Evolutionary conservation across 2,329 filamentous ascomycete species (phyloP).

Genomic region (Epichloe typhina): DNA sequence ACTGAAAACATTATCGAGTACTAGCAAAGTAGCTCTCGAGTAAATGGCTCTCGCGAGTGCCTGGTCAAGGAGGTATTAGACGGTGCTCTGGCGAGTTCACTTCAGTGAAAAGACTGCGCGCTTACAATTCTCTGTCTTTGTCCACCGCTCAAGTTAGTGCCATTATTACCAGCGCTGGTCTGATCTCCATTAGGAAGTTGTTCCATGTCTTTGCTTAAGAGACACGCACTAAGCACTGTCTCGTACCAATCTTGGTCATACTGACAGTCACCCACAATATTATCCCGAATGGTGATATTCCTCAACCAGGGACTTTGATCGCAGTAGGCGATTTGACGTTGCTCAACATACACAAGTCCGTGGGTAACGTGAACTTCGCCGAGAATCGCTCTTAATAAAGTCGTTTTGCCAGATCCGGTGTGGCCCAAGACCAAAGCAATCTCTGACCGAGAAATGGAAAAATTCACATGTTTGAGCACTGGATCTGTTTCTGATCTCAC

Average conservation of each 20-base stretch:
- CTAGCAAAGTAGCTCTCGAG: conserved; percentile 10
- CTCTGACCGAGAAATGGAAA: not conserved
- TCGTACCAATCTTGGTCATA: conserved; percentile 10
- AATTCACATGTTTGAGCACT: conserved; percentile 5
- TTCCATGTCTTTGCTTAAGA: conserved; percentile 14
- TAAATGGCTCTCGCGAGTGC: conserved; percentile 30
- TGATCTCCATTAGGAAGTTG: conserved; percentile 16
- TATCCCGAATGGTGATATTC: conserved; percentile 12
- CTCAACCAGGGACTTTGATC: conserved; percentile 10
- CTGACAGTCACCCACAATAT: conserved; percentile 10
- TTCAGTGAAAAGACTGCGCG: not conserved
- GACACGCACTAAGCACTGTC: conserved; percentile 7
- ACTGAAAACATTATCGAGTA: conserved; percentile 1
- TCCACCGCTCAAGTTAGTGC: conserved; percentile 24
- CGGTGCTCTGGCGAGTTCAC: not conserved
- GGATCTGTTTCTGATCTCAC: conserved; percentile 23
- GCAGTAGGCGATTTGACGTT: not conserved
- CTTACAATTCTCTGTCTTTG: conserved; percentile 22
- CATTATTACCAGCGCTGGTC: conserved; percentile 21
- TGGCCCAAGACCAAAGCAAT: conserved; percentile 5
- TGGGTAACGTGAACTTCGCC: conserved; percentile 5
- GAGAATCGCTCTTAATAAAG: conserved; percentile 6
- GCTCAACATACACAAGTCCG: conserved; percentile 6
- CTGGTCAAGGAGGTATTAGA: not conserved
- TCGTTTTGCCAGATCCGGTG: conserved; percentile 16